A percentile compares a stretch with the other conserved stretches of the same genome.
Evolutionary conservation across 2,329 filamentous ascomycete genomes (phyloP).

Genomic region (Fusarium sp.): DNA sequence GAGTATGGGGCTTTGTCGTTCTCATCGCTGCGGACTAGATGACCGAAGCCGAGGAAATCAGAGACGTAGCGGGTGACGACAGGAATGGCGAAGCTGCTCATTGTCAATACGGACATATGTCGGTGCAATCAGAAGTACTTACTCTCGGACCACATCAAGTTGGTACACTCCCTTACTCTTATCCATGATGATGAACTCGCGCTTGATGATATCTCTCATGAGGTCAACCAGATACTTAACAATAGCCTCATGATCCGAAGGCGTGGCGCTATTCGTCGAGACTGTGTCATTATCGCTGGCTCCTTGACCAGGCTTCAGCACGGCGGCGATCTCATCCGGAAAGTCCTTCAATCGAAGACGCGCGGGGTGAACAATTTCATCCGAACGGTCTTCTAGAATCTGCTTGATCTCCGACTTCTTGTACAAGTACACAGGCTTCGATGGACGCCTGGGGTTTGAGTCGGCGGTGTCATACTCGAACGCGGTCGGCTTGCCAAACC

Average conservation of each 20-base stretch:
- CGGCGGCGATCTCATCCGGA: not conserved
- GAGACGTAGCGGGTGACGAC: slow-evolving; percentile 39
- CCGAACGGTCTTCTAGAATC: not conserved
- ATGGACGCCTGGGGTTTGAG: not conserved
- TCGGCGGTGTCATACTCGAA: not conserved
- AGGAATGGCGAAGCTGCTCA: slow-evolving; percentile 35
- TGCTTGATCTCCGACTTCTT: not conserved
- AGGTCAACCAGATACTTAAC: slow-evolving; percentile 14
- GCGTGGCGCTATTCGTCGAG: not conserved
- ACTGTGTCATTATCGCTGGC: not conserved
- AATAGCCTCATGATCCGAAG: not conserved
- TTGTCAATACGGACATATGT: not conserved
- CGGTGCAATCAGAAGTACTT: not conserved
- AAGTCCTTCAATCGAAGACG: not conserved
- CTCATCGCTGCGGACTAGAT: slow-evolving; percentile 13
- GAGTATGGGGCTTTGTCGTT: slow-evolving; percentile 15
- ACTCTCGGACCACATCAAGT: slow-evolving; percentile 38
- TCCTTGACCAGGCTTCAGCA: not conserved
- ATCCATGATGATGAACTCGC: slow-evolving; percentile 24
- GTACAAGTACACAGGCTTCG: not conserved
- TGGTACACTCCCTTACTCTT: slow-evolving; percentile 19
- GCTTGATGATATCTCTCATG: slow-evolving; percentile 28
- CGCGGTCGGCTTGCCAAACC: not conserved
- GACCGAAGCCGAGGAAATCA: slow-evolving; percentile 38
- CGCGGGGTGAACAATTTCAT: not conserved